Evolutionary conservation across 352 stramenopile genomes (phyloP).

Genomic region (Phytophthora quininea): DNA sequence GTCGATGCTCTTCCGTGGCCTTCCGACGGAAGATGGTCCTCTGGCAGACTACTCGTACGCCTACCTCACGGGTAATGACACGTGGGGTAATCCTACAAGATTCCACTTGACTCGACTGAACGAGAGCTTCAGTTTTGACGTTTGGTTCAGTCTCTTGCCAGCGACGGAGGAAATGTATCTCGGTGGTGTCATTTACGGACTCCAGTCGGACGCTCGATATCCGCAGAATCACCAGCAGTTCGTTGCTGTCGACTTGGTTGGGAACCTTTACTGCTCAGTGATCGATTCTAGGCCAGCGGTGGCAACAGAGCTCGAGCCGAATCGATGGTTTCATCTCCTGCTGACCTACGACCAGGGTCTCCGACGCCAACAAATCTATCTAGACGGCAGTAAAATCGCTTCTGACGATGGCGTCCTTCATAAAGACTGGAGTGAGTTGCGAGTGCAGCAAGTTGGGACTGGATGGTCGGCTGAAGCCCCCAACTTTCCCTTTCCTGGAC

Average conservation of each 20-base stretch:
- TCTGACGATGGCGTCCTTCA: background rate
- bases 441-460: slow-evolving; percentile 23
- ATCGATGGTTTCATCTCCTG: slow-evolving; percentile 24
- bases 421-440: slow-evolving; percentile 10
- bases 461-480: slow-evolving; percentile 14
- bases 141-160: slow-evolving; percentile 19
- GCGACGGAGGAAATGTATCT: background rate
- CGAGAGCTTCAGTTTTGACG: slow-evolving; percentile 19
- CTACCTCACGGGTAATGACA: background rate
- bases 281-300: slow-evolving; percentile 4
- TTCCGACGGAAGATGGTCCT: background rate
- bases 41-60: background rate
- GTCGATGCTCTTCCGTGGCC: background rate
- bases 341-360: slow-evolving; percentile 11
- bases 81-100: background rate
- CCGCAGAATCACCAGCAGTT: slow-evolving; percentile 3
- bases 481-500: background rate
- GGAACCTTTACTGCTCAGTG: slow-evolving; percentile 13
- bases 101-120: background rate
- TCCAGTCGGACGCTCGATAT: slow-evolving; percentile 4
- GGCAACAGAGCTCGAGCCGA: background rate
- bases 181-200: slow-evolving; percentile 16
- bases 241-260: slow-evolving; percentile 10
- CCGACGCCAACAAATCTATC: slow-evolving; percentile 12
- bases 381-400: slow-evolving; percentile 14